Evolutionary conservation across 768 basidiomycete species (phyloP).

Genomic region (Naganishia onofrii): DNA sequence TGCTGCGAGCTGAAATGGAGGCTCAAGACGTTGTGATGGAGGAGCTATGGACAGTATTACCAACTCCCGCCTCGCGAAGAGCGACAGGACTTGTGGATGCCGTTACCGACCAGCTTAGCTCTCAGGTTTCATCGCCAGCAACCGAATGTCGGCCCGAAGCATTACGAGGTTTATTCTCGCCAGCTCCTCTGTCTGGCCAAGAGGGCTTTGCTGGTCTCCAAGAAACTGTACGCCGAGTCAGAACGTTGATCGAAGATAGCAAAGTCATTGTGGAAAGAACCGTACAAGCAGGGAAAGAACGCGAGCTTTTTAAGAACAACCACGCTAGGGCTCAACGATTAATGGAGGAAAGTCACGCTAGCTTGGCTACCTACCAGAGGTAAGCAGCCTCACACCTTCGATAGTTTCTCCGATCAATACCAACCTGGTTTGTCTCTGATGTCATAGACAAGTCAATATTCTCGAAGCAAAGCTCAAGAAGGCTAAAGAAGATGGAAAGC

Average conservation of each 20-base stretch:
- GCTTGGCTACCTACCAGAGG: constrained; percentile 84
- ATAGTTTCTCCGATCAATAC: too few species aligned
- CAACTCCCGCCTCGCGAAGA: constrained; percentile 77
- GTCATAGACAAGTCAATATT: constrained; percentile 47
- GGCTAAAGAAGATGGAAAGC: neutral
- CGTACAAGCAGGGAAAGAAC: constrained; percentile 79
- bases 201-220: constrained; percentile 66
- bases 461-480: constrained; percentile 38
- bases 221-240: constrained; percentile 72
- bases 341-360: constrained; percentile 73
- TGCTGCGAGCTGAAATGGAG: constrained; percentile 56
- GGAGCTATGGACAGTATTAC: constrained; percentile 76
- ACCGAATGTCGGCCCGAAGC: constrained; percentile 80
- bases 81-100: constrained; percentile 54
- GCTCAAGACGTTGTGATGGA: constrained; percentile 64
- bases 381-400: constrained; percentile 33
- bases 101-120: constrained; percentile 40
- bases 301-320: constrained; percentile 86
- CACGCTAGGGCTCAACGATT: constrained; percentile 88
- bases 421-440: neutral
- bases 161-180: constrained; percentile 74
- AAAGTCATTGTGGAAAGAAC: constrained; percentile 77
- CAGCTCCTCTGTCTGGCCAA: constrained; percentile 35
- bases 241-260: constrained; percentile 78
- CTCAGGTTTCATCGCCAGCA: constrained; percentile 53